Percentiles rank a stretch among this genome's conserved stretches.
Evolutionary conservation across 371 early-diverging fungal genomes (phyloP).

Genomic region (Sporodiniella umbellata): DNA sequence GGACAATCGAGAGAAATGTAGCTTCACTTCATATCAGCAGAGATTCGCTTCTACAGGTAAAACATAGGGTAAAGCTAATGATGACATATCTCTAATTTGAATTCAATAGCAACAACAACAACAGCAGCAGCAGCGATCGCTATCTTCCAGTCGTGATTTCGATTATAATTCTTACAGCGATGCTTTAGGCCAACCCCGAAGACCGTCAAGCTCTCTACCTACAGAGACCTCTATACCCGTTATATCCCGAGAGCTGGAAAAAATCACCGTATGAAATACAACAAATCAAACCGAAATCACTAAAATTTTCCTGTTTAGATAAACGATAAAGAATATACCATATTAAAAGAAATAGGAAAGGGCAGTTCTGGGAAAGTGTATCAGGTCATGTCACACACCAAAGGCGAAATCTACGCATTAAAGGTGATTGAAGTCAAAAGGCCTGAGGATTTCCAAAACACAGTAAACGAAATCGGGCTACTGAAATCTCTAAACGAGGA

Average conservation of each 20-base stretch:
- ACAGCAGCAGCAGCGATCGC: no score
- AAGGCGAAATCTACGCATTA: constrained; percentile 76
- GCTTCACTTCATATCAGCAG: constrained; percentile 2
- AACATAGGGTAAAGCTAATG: no score
- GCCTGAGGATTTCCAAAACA: constrained; percentile 67
- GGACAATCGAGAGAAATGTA: constrained; percentile 7
- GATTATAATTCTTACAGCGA: no score
- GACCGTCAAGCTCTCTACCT: neutral
- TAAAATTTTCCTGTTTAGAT: neutral
- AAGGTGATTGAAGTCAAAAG: constrained; percentile 80
- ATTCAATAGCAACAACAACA: no score
- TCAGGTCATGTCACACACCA: constrained; percentile 68
- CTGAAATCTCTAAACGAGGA: constrained; percentile 63
- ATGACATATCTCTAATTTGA: no score
- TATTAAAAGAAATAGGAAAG: constrained; percentile 62
- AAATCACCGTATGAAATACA: neutral
- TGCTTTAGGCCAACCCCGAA: no score
- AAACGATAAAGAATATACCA: constrained; percentile 8
- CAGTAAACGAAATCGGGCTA: constrained; percentile 81
- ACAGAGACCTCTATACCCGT: neutral
- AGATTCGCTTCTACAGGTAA: constrained; percentile 2
- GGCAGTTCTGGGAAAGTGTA: constrained; percentile 92
- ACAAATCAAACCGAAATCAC: neutral
- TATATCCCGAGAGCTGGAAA: neutral
- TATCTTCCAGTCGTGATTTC: no score